These are phyloP conservation scores for Miscanthus lutarioriparius DNA, from an alignment of 176 grass and related monocot species.

Conservation along the genomic window DNA sequence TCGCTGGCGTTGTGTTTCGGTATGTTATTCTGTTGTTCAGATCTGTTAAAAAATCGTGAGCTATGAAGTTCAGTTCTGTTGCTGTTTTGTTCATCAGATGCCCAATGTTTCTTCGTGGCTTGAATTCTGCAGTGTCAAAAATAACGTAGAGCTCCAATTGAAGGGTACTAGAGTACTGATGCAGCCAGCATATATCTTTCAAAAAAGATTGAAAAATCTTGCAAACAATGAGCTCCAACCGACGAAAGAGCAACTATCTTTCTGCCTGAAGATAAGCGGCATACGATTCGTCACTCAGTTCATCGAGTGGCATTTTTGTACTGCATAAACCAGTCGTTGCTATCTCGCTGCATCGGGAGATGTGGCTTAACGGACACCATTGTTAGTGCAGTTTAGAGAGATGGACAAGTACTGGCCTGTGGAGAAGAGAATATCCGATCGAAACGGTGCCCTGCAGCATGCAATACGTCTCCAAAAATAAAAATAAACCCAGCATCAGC, in stretches of 20 bases:
- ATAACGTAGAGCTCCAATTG: background rate
- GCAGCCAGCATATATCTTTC: background rate
- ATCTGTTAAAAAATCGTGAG: conserved; percentile 37
- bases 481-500: background rate
- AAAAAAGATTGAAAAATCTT: background rate
- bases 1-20: conserved; percentile 34
- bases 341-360: background rate
- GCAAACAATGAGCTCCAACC: conserved; percentile 1
- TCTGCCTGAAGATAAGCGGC: conserved; percentile 13
- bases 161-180: background rate
- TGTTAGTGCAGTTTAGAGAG: conserved; percentile 13
- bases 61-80: background rate
- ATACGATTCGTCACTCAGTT: conserved; percentile 19
- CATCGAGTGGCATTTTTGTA: conserved; percentile 7
- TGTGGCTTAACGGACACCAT: conserved; percentile 26
- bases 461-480: background rate
- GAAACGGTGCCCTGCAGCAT: background rate
- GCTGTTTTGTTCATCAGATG: background rate
- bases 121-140: background rate
- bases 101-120: background rate
- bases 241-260: background rate
- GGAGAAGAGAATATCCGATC: conserved; percentile 21
- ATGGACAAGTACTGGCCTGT: background rate
- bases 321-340: background rate
- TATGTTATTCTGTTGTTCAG: conserved; percentile 35